Percentiles rank a stretch among this genome's conserved stretches.
phyloP scores from a whole-genome alignment of 768 basidiomycete species.

The Termitomyces sp. region DNA sequence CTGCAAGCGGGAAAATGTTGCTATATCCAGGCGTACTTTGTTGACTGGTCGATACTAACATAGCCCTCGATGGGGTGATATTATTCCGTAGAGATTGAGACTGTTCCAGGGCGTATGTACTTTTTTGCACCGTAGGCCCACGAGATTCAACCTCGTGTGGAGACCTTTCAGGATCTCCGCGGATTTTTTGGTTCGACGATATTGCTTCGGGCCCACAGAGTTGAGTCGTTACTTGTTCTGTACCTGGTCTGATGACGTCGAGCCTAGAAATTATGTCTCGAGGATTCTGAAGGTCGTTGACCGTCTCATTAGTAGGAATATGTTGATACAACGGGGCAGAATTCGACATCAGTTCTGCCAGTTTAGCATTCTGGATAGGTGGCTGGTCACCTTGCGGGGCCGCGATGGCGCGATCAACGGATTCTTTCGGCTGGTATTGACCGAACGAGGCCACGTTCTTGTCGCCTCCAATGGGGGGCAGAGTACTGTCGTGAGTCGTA shows the following conservation, averaged over 20 bases:
- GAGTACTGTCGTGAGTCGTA: background rate
- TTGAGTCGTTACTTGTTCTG: background rate
- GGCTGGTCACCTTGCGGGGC: constrained; percentile 7
- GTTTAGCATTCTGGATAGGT: constrained; percentile 24
- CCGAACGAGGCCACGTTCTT: background rate
- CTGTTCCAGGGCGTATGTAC: background rate
- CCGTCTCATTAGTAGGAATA: background rate
- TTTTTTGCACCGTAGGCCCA: background rate
- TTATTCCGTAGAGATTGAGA: background rate
- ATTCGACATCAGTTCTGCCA: constrained; percentile 29
- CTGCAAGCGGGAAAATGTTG: background rate
- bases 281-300: background rate
- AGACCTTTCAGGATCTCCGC: background rate
- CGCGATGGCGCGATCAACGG: background rate
- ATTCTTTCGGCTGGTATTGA: background rate
- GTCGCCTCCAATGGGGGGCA: background rate
- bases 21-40: background rate
- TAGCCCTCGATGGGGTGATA: background rate
- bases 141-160: background rate
- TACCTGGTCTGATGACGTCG: background rate
- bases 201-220: background rate
- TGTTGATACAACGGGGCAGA: background rate
- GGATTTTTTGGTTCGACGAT: background rate
- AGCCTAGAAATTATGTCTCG: background rate
- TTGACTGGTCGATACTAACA: background rate